phyloP scores from a whole-genome alignment of 257 asterid species.

The Primulina tabacum region DNA sequence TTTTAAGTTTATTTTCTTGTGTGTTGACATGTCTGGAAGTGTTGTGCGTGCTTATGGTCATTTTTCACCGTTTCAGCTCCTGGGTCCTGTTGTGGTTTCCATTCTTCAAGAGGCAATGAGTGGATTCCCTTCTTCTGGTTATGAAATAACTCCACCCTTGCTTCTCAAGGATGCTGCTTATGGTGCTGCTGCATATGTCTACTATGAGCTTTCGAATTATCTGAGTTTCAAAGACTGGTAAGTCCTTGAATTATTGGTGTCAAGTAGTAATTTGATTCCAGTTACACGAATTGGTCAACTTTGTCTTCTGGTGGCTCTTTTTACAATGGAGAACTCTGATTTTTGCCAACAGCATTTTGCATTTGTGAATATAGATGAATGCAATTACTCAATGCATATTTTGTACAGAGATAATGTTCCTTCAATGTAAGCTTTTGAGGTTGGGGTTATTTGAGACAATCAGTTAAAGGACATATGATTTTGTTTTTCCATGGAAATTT shows the following conservation, averaged over 20 bases:
- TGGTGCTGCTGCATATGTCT: slow-evolving; percentile 95
- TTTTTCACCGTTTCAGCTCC: slow-evolving; percentile 49
- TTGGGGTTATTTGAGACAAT: slow-evolving; percentile 3
- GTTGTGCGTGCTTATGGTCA: slow-evolving; percentile 27
- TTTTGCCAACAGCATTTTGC: slow-evolving; percentile 13
- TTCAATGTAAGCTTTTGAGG: slow-evolving; percentile 4
- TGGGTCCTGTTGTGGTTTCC: slow-evolving; percentile 95
- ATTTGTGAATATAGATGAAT: not conserved
- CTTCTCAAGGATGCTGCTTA: slow-evolving; percentile 99
- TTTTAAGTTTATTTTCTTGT: slow-evolving; percentile 15
- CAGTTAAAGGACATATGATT: slow-evolving; percentile 10
- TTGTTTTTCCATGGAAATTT: slow-evolving; percentile 2
- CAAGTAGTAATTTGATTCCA: slow-evolving; percentile 16
- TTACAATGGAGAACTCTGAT: slow-evolving; percentile 17
- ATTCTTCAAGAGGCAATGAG: slow-evolving; percentile 97
- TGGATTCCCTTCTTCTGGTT: slow-evolving; percentile 77
- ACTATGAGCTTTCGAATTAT: slow-evolving; percentile 95
- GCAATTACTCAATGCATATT: not conserved
- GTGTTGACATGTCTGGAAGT: slow-evolving; percentile 20
- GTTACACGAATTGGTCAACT: slow-evolving; percentile 12
- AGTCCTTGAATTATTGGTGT: slow-evolving; percentile 27
- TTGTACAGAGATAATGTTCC: slow-evolving; percentile 17
- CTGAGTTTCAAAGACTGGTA: slow-evolving; percentile 93
- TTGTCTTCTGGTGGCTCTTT: slow-evolving; percentile 12
- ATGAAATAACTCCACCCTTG: slow-evolving; percentile 72